Percentiles rank a stretch among this genome's conserved stretches.
Evolutionary conservation across 805 yeast genomes (phyloP).

Genomic region (Jamesozyma hellenica): DNA sequence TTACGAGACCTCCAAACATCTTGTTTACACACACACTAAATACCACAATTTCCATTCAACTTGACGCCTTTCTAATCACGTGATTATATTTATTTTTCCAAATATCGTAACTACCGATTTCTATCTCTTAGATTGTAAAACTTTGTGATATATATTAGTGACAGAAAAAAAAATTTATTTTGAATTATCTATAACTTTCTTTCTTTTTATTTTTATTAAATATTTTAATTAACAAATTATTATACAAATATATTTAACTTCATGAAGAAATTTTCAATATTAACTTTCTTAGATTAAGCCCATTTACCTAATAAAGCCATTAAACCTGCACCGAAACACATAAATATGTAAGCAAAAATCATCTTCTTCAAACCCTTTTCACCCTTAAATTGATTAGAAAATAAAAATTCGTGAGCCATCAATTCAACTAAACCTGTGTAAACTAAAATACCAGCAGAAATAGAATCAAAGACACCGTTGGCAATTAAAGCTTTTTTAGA

Average conservation of each 20-base stretch:
- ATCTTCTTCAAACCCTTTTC: constrained; percentile 41
- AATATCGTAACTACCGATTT: too few species aligned
- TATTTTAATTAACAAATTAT: neutral
- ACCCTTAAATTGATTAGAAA: constrained; percentile 55
- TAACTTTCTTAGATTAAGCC: constrained; percentile 40
- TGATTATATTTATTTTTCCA: too few species aligned
- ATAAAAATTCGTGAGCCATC: constrained; percentile 63
- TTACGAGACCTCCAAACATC: too few species aligned
- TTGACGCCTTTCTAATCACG: too few species aligned
- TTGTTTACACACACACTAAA: too few species aligned
- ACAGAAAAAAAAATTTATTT: too few species aligned
- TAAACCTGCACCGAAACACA: constrained; percentile 51
- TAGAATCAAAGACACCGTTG: constrained; percentile 56
- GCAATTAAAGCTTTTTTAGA: constrained; percentile 46
- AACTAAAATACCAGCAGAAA: constrained; percentile 62
- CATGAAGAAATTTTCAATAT: too few species aligned
- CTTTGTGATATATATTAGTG: too few species aligned
- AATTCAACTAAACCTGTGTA: constrained; percentile 69
- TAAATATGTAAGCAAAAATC: constrained; percentile 35
- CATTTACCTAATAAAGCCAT: constrained; percentile 73
- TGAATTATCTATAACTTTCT: neutral
- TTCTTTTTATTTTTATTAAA: neutral
- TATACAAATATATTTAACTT: neutral
- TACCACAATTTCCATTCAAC: too few species aligned
- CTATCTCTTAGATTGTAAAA: too few species aligned